These are phyloP conservation scores for Xylaria polymorpha DNA, from an alignment of 2,329 filamentous ascomycete genomes.

Conservation along the genomic window DNA sequence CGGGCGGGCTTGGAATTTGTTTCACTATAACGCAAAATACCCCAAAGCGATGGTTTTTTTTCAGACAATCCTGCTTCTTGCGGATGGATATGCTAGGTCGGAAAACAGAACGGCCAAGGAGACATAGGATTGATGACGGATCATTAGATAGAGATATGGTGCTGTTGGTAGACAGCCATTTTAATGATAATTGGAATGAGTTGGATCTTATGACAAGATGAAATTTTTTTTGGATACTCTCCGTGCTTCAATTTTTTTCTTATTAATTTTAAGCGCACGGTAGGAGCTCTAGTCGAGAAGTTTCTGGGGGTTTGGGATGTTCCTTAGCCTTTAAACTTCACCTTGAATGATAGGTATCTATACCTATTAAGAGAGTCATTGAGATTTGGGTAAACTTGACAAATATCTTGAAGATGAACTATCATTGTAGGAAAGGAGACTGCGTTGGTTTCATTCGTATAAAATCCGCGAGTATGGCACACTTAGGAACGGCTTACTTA, in stretches of 20 bases:
- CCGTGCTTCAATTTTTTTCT: not conserved
- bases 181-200: conserved; percentile 30
- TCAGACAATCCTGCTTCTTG: not conserved
- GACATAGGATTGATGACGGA: not conserved
- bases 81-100: not conserved
- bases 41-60: conserved; percentile 32
- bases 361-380: no score
- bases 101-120: not conserved
- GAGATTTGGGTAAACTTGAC: no score
- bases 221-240: not conserved
- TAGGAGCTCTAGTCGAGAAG: no score
- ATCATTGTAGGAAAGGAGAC: no score
- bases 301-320: no score
- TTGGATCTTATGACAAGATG: not conserved
- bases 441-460: no score
- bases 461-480: no score
- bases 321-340: no score
- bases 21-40: conserved; percentile 29
- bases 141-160: not conserved
- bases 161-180: not conserved
- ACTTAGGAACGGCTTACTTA: no score
- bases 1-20: not conserved
- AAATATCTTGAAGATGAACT: no score
- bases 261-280: no score
- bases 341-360: no score